These are phyloP conservation scores for Aquilaria malaccensis DNA, from an alignment of 345 rosid genomes.

Conservation along the genomic window DNA sequence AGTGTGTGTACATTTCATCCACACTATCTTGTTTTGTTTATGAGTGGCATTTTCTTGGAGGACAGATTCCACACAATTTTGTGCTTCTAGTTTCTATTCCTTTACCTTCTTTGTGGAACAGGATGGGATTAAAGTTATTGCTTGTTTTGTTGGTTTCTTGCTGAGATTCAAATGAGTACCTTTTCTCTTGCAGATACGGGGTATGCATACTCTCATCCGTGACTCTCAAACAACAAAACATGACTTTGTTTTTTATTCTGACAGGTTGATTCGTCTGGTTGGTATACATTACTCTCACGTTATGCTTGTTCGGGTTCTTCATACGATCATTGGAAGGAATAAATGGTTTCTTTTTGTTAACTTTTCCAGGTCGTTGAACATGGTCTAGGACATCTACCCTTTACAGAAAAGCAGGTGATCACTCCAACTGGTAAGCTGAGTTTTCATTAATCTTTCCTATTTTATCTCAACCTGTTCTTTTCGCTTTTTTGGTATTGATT, in stretches of 20 bases:
- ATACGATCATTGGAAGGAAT: background rate
- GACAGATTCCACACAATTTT: background rate
- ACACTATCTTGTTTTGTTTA: background rate
- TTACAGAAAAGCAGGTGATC: conserved; percentile 92
- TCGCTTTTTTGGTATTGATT: background rate
- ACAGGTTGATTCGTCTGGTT: conserved; percentile 96
- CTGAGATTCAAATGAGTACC: conserved; percentile 4
- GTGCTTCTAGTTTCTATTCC: background rate
- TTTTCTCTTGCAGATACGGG: conserved; percentile 67
- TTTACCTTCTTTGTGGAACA: background rate
- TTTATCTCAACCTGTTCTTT: background rate
- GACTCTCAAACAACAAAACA: conserved; percentile 90
- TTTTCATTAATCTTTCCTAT: background rate
- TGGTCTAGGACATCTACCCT: conserved; percentile 97
- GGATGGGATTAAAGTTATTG: too few species aligned
- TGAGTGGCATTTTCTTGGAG: background rate
- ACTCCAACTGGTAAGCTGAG: conserved; percentile 88
- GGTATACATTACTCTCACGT: conserved; percentile 16
- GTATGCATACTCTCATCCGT: conserved; percentile 99
- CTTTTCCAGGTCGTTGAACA: conserved; percentile 84
- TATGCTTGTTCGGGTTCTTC: conserved; percentile 10
- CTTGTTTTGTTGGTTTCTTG: background rate
- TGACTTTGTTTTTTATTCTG: conserved; percentile 94
- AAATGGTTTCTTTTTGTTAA: background rate
- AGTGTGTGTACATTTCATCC: too few species aligned